Percentiles rank a stretch among this genome's conserved stretches.
Conservation (phyloP, 768 basidiomycete species). For the Coprinopsis cinerea region DNA sequence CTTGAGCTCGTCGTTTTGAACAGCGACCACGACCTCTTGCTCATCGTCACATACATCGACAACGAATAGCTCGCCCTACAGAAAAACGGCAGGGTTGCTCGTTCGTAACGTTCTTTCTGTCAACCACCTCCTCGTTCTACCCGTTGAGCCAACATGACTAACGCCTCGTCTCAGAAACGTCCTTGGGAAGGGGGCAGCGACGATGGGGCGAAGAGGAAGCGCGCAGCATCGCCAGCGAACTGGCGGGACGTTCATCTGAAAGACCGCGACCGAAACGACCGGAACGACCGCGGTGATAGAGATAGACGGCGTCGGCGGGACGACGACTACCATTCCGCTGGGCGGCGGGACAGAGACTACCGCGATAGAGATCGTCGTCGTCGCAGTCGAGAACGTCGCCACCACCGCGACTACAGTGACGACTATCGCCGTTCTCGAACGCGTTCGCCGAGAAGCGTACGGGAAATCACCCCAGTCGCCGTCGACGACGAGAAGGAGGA, state of each 20-base stretch:
- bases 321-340: constrained; percentile 12
- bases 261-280: constrained; percentile 27
- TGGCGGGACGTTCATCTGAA: constrained; percentile 68
- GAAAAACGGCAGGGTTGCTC: too few species aligned
- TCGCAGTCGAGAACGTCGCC: neutral
- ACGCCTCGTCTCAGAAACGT: constrained; percentile 6
- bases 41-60: too few species aligned
- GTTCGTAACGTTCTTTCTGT: neutral
- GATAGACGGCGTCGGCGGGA: constrained; percentile 2
- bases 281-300: constrained; percentile 23
- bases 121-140: neutral
- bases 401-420: neutral
- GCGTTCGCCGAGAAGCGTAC: constrained; percentile 8
- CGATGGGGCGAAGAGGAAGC: constrained; percentile 2
- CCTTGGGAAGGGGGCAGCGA: neutral
- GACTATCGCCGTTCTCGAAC: constrained; percentile 5
- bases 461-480: constrained; percentile 18
- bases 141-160: constrained; percentile 1
- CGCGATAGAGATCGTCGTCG: constrained; percentile 14
- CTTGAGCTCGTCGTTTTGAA: too few species aligned
- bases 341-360: constrained; percentile 17
- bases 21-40: too few species aligned
- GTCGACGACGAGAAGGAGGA: constrained; percentile 70
- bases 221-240: constrained; percentile 18
- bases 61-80: too few species aligned